Percentiles rank a stretch among this genome's conserved stretches.
Conservation (phyloP, 768 basidiomycete species). For the Coprinopsis cinerea region DNA sequence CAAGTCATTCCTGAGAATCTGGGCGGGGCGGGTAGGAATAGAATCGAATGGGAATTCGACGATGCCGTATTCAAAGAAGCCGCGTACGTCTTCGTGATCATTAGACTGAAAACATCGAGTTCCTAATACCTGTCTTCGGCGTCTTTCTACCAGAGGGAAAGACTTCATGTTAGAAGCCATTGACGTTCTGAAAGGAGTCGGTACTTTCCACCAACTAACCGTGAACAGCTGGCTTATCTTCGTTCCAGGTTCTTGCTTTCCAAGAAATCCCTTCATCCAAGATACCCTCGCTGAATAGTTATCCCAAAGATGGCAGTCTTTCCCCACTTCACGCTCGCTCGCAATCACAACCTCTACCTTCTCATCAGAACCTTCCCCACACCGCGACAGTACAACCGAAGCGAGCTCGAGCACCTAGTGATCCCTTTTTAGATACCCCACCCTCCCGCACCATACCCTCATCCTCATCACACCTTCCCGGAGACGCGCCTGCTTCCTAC, state of each 20-base stretch:
- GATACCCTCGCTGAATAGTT: constrained; percentile 26
- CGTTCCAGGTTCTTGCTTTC: constrained; percentile 51
- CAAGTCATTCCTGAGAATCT: constrained; percentile 75
- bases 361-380: constrained; percentile 33
- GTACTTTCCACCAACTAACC: constrained; percentile 27
- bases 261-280: constrained; percentile 53
- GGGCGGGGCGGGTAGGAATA: constrained; percentile 70
- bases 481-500: constrained; percentile 29
- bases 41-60: constrained; percentile 87
- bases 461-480: constrained; percentile 20
- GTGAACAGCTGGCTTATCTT: constrained; percentile 10
- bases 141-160: constrained; percentile 56
- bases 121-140: neutral
- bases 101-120: neutral
- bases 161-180: constrained; percentile 94
- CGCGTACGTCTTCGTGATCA: constrained; percentile 54
- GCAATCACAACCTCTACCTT: constrained; percentile 49
- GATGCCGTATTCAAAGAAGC: constrained; percentile 93
- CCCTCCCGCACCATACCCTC: constrained; percentile 50
- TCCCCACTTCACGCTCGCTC: constrained; percentile 45
- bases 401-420: constrained; percentile 69
- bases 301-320: constrained; percentile 31
- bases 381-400: constrained; percentile 45
- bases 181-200: constrained; percentile 82
- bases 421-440: constrained; percentile 76